Conservation (phyloP, 352 stramenopile species). For the Globisporangium sylvaticum region DNA sequence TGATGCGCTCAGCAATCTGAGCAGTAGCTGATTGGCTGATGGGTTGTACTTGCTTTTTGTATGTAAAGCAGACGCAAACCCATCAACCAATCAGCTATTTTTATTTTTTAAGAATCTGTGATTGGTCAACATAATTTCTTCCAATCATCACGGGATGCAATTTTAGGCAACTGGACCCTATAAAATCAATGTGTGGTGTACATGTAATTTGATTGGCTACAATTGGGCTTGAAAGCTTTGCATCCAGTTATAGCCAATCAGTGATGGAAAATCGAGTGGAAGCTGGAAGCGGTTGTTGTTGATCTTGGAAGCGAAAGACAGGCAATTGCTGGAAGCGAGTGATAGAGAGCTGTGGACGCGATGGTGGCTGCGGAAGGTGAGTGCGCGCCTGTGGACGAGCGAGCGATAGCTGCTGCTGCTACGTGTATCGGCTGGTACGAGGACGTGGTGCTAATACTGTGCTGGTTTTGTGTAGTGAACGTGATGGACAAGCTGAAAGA, state of each 20-base stretch:
- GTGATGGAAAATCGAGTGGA: constrained; percentile 21
- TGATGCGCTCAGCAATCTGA: neutral
- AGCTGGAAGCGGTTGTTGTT: constrained; percentile 15
- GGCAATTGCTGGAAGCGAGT: too few relatives aligned
- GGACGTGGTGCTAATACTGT: neutral
- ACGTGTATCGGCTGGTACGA: too few relatives aligned
- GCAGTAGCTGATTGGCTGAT: neutral
- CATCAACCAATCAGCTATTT: too few relatives aligned
- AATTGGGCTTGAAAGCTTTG: constrained; percentile 14
- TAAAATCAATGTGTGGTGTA: constrained; percentile 11
- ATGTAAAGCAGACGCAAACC: too few relatives aligned
- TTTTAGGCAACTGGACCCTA: neutral
- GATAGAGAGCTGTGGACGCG: neutral
- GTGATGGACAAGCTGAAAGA: constrained; percentile 51
- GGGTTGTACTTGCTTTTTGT: too few relatives aligned
- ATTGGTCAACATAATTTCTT: too few relatives aligned
- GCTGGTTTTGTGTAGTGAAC: constrained; percentile 25
- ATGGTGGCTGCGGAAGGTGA: constrained; percentile 40
- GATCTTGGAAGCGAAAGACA: constrained; percentile 3
- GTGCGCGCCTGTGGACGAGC: neutral
- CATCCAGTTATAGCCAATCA: neutral
- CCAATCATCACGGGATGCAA: too few relatives aligned
- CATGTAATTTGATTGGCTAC: constrained; percentile 26
- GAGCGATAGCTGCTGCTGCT: neutral
- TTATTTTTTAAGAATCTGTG: neutral